Evolutionary conservation across 176 grass and related monocot genomes (phyloP).

Genomic region (Tillandsia fasciculata): DNA sequence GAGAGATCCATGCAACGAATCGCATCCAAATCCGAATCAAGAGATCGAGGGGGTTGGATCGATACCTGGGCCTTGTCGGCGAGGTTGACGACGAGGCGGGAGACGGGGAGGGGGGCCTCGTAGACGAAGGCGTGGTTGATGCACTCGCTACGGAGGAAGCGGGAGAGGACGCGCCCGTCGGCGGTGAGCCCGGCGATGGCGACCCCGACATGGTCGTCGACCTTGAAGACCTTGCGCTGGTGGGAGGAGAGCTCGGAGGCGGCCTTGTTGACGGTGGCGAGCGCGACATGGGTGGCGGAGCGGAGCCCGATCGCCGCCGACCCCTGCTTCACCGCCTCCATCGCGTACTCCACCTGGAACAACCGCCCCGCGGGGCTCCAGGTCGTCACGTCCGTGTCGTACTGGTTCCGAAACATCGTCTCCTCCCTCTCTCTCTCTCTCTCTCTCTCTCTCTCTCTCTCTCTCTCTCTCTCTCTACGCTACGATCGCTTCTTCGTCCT

Average conservation of each 20-base stretch:
- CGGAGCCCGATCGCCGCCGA: constrained; percentile 81
- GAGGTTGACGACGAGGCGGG: constrained; percentile 62
- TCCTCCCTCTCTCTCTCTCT: not conserved
- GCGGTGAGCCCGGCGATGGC: constrained; percentile 84
- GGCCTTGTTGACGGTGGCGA: constrained; percentile 77
- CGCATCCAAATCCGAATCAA: too few relatives aligned
- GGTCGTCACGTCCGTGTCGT: constrained; percentile 87
- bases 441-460: not conserved
- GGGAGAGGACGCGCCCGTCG: constrained; percentile 73
- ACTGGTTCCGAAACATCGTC: constrained; percentile 76
- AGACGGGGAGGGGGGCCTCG: constrained; percentile 68
- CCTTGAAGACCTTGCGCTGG: constrained; percentile 84
- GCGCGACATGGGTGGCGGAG: constrained; percentile 49
- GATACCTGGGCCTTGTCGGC: constrained; percentile 91
- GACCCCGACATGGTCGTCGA: constrained; percentile 77
- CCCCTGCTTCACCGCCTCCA: constrained; percentile 99
- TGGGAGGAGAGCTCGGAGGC: constrained; percentile 83
- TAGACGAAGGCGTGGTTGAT: constrained; percentile 96
- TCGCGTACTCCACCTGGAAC: constrained; percentile 98
- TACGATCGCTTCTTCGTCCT: too few relatives aligned
- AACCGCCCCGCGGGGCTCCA: constrained; percentile 89
- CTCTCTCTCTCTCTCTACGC: too few relatives aligned
- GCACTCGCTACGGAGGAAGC: constrained; percentile 79
- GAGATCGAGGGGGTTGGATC: not conserved
- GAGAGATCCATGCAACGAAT: too few relatives aligned